Evolutionary conservation across 176 grass and related monocot genomes (phyloP).

Genomic region (Paspalum notatum): DNA sequence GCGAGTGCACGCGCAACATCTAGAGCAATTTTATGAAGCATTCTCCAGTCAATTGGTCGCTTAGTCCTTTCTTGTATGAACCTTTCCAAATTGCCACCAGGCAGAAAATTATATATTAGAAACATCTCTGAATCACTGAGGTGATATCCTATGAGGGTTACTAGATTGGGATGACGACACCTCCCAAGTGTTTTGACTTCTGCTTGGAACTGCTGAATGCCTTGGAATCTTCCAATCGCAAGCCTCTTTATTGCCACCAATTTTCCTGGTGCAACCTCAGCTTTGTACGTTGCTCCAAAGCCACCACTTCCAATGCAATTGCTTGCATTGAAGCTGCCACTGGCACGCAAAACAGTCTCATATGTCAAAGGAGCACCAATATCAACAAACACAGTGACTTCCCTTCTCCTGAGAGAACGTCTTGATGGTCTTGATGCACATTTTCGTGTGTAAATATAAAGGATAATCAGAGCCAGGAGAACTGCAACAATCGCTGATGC

Average conservation of each 20-base stretch:
- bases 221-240: constrained; percentile 88
- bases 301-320: constrained; percentile 97
- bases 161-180: constrained; percentile 83
- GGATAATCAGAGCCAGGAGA: constrained; percentile 75
- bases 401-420: constrained; percentile 59
- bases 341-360: constrained; percentile 80
- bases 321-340: constrained; percentile 81
- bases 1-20: constrained; percentile 86
- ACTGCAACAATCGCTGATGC: constrained; percentile 92
- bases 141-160: constrained; percentile 87
- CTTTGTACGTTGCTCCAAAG: constrained; percentile 97
- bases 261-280: constrained; percentile 85
- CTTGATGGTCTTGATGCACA: constrained; percentile 60
- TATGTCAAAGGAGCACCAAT: constrained; percentile 81
- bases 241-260: constrained; percentile 96
- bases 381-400: constrained; percentile 86
- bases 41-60: constrained; percentile 84
- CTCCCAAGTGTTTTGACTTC: constrained; percentile 91
- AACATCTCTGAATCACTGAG: constrained; percentile 88
- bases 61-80: constrained; percentile 88
- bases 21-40: constrained; percentile 98
- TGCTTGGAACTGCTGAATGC: constrained; percentile 88
- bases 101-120: constrained; percentile 95
- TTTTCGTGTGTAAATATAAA: constrained; percentile 89
- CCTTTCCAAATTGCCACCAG: constrained; percentile 92